phyloP scores from a whole-genome alignment of 768 basidiomycete genomes.

The Saitozyma sp. region DNA sequence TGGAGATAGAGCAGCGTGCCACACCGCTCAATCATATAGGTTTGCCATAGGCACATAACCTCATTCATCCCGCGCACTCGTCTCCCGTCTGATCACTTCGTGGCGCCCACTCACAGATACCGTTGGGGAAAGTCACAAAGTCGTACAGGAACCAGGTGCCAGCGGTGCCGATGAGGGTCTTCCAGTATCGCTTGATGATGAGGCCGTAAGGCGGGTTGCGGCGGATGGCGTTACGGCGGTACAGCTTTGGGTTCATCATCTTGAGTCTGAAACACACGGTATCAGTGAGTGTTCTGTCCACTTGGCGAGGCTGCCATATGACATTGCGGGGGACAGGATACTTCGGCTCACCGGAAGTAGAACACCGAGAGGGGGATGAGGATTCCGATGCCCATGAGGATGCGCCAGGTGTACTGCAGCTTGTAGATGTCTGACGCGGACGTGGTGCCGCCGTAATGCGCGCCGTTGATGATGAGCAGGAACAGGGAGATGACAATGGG shows the following conservation, averaged over 20 bases:
- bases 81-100: no score
- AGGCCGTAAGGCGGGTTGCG: slow-evolving; percentile 58
- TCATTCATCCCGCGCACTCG: no score
- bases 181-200: slow-evolving; percentile 68
- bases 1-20: no score
- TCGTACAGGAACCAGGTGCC: slow-evolving; percentile 70
- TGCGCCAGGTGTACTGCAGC: slow-evolving; percentile 29
- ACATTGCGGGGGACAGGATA: not conserved
- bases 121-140: slow-evolving; percentile 73
- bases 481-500: slow-evolving; percentile 68
- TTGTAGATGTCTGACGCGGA: slow-evolving; percentile 22
- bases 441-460: slow-evolving; percentile 29
- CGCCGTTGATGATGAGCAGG: slow-evolving; percentile 64
- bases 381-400: slow-evolving; percentile 63
- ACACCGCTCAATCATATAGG: no score
- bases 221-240: slow-evolving; percentile 66
- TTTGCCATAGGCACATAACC: no score
- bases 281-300: slow-evolving; percentile 1
- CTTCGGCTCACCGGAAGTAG: slow-evolving; percentile 49
- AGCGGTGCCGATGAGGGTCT: slow-evolving; percentile 66
- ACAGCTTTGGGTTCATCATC: slow-evolving; percentile 70
- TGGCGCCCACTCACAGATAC: slow-evolving; percentile 54
- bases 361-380: slow-evolving; percentile 68
- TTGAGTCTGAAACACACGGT: slow-evolving; percentile 60
- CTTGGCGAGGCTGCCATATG: not conserved